phyloP scores from a whole-genome alignment of 2,329 filamentous ascomycete species.

The Fusarium odoratissimum region DNA sequence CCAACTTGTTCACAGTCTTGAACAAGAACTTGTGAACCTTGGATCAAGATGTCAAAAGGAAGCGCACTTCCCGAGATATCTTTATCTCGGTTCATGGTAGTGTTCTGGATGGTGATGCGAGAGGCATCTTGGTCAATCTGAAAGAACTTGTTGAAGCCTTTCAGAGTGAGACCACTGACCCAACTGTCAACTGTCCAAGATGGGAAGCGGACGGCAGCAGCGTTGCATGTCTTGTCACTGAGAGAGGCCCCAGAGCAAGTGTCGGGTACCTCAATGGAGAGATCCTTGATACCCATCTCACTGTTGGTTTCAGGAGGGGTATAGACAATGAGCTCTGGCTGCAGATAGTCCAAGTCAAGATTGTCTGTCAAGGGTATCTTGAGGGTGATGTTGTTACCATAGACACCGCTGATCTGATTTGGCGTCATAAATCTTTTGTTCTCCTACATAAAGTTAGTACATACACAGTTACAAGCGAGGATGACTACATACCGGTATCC shows the following conservation, averaged over 20 bases:
- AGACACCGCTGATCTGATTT: constrained; percentile 21
- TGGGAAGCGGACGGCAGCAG: constrained; percentile 28
- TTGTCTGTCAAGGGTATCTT: constrained; percentile 36
- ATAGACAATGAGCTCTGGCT: constrained; percentile 21
- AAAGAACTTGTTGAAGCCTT: constrained; percentile 38
- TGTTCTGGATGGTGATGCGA: constrained; percentile 32
- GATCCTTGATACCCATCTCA: constrained; percentile 33
- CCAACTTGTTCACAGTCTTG: constrained; percentile 35
- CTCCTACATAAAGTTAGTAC: background rate
- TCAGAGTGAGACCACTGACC: constrained; percentile 20
- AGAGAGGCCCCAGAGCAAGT: constrained; percentile 26
- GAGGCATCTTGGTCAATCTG: constrained; percentile 27
- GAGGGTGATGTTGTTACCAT: constrained; percentile 27
- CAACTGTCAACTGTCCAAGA: constrained; percentile 41
- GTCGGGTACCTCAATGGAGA: constrained; percentile 10
- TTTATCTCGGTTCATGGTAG: constrained; percentile 22
- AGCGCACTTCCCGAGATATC: constrained; percentile 21
- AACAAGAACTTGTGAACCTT: constrained; percentile 35
- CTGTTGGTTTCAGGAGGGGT: background rate
- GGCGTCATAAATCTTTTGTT: constrained; percentile 23
- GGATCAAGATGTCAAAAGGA: constrained; percentile 31
- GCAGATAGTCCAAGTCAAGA: constrained; percentile 22
- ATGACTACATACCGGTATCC: constrained; percentile 22
- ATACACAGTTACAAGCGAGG: rapidly evolving
- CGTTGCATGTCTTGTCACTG: constrained; percentile 3